Base-by-base conservation (phyloP, 768 basidiomycete genomes). In the Daedaleopsis sinensis region DNA sequence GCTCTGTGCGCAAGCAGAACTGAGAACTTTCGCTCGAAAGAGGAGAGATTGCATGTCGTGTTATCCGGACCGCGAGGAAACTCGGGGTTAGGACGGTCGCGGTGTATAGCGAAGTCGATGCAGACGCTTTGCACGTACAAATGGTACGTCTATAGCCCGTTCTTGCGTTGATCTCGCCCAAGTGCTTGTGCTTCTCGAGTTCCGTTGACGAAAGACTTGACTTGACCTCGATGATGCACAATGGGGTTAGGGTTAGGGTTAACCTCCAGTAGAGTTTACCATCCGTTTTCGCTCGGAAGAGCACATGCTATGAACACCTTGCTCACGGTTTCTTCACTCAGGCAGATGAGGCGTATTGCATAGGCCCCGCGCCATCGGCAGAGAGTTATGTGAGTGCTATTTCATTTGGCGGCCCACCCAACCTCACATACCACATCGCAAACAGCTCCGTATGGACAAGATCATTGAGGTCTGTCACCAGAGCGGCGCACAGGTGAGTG, bases 21-120 rank as follows among this genome's bases (percentile, higher is more conserved):
- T 58, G 38, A 55, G 10, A 16, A 16, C 46, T 32, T 11, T 42
- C 39, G 39, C 11, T 10, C 8, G 23, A 3, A 63, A 96, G 94
- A 73, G 95, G 95, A 50, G 95, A 98, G 75, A 98, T 98, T 64
- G 94, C 95, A 6, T 97, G 96, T 73, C 88, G 95, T 19, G 93
- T 98, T 47, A 96, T 96, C 57, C 88, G 91, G 24, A 96, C 95
- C 0, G 93, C 93, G 2, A 86, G 81, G 73, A 91, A 90, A 70
- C 79, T 97, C 4, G 95, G 96, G 0, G 89, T 97, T 72, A 88
- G 84, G 80, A 94, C 93, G 0, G 95, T 97, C 16, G 94, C 94
- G 0, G 91, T 98, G 8, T 97, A 90, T 71, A 93, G 91, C 62
- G 93, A 96, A 50, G 93, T 86, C 8, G 96, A 98, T 65, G 84